Evolutionary conservation across 345 rosid species (phyloP).

Genomic region (Cardamine resedifolia): DNA sequence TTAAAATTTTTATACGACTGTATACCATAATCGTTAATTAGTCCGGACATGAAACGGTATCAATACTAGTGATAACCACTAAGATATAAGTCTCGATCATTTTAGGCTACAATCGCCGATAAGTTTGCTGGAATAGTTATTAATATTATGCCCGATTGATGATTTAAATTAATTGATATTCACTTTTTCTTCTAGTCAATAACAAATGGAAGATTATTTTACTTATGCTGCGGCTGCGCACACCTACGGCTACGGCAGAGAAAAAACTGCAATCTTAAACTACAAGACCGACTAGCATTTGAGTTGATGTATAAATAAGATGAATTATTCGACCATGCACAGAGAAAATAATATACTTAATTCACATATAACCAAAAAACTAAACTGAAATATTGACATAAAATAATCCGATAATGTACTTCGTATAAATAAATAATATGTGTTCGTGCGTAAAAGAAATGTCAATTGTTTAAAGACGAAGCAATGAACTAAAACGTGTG

Average conservation of each 20-base stretch:
- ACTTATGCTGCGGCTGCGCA: background rate
- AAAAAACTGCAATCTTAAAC: background rate
- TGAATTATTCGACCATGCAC: background rate
- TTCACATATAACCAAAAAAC: background rate
- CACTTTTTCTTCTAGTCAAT: background rate
- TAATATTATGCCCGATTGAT: background rate
- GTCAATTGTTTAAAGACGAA: slow-evolving; percentile 2
- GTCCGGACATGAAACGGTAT: background rate
- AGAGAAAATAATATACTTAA: background rate
- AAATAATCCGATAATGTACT: background rate
- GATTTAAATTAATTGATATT: background rate
- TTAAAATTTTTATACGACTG: background rate
- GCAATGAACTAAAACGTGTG: slow-evolving; percentile 29
- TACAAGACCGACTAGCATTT: background rate
- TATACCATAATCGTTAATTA: background rate
- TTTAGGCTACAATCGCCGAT: slow-evolving; percentile 4
- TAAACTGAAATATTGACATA: background rate
- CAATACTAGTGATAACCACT: background rate
- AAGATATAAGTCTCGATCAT: background rate
- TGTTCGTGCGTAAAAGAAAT: slow-evolving; percentile 30
- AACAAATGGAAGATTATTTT: background rate
- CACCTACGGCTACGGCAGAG: background rate
- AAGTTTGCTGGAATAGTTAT: background rate
- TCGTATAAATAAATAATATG: slow-evolving; percentile 10
- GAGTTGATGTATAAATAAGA: background rate